phyloP scores from a whole-genome alignment of 2,329 filamentous ascomycete genomes.

The Fusarium duplospermum region DNA sequence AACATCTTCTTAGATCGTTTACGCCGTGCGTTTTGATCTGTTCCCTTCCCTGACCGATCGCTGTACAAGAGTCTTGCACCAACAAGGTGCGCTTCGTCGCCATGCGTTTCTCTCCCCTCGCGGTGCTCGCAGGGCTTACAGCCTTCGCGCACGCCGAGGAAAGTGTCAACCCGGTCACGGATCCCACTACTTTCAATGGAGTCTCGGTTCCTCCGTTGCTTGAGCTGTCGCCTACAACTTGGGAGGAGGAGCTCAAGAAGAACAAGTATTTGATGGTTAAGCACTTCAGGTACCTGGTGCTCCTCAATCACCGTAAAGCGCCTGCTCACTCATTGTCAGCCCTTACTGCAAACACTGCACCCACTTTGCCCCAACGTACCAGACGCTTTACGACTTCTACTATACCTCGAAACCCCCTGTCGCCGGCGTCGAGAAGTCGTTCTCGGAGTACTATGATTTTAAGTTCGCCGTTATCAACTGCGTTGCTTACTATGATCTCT shows the following conservation, averaged over 20 bases:
- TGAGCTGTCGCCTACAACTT: conserved; percentile 68
- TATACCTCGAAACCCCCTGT: conserved; percentile 81
- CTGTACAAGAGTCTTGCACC: conserved; percentile 1
- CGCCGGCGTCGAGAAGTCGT: conserved; percentile 68
- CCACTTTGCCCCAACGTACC: conserved; percentile 83
- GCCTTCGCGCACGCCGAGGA: conserved; percentile 50
- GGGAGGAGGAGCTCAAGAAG: conserved; percentile 66
- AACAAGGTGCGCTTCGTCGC: conserved; percentile 21
- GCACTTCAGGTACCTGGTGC: conserved; percentile 72
- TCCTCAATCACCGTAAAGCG: neutral
- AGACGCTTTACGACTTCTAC: conserved; percentile 96
- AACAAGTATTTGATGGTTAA: conserved; percentile 68
- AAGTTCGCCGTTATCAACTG: conserved; percentile 90
- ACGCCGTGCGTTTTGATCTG: neutral
- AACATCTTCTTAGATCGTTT: neutral
- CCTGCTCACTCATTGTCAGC: conserved; percentile 50
- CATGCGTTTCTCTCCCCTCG: conserved; percentile 53
- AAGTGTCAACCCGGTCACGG: conserved; percentile 47
- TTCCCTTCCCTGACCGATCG: neutral
- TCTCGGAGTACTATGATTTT: conserved; percentile 88
- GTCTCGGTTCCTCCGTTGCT: conserved; percentile 73
- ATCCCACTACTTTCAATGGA: conserved; percentile 72
- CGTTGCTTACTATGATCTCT: conserved; percentile 83
- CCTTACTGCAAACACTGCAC: conserved; percentile 79
- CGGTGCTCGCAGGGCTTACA: conserved; percentile 60